Base-by-base conservation (phyloP, 1,284 basidiomycete species). In the Mycena sp. region DNA sequence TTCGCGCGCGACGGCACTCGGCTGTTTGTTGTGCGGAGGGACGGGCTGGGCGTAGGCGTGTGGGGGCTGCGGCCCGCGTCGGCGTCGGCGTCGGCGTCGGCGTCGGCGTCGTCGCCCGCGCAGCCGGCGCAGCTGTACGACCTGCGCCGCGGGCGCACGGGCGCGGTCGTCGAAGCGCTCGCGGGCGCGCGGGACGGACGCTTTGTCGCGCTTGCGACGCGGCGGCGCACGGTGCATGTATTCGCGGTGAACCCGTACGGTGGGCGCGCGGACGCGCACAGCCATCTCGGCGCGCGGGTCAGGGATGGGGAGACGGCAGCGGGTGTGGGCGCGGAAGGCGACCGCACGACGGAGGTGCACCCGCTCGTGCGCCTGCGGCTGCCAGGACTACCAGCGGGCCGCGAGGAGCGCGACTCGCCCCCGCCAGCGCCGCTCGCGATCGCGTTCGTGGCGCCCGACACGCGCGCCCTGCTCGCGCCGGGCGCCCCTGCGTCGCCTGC, bases 241-340 rank as follows among this genome's bases (percentile, higher is more conserved):
- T 95, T 93, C 72, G 86, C 91, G 10, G 80, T 90, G 21, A 90
- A 92, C 70, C 92, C 92, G 0, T 87, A 87, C 58, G 93, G 92
- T 1, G 92, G 94, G 3, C 81, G 80, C 53, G 81, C 90, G 0
- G 86, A 91, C 72, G 77, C 85, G 9, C 71, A 74, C n/a, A 90
- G 88, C 59, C 92, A 94, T 77, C 72, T 88, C 37, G 80, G 84
- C 35, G 82, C 83, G 3, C 80, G 77, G 70, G 85, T 92, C 0
- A 73, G 79, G 71, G 91, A 93, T 68, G 76, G 80, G 2, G 73
- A 76, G 9, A 81, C 81, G 85, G 71, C 79, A 84, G 2, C 76
- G 85, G 4, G 84, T 84, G 4, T 84, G 83, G n/a, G 23, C 30
- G 55, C 37, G 10, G 54, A n/a, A 17, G 53, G 30, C 12, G 52